phyloP scores from a whole-genome alignment of 345 rosid species.

The Syzygium grande region DNA sequence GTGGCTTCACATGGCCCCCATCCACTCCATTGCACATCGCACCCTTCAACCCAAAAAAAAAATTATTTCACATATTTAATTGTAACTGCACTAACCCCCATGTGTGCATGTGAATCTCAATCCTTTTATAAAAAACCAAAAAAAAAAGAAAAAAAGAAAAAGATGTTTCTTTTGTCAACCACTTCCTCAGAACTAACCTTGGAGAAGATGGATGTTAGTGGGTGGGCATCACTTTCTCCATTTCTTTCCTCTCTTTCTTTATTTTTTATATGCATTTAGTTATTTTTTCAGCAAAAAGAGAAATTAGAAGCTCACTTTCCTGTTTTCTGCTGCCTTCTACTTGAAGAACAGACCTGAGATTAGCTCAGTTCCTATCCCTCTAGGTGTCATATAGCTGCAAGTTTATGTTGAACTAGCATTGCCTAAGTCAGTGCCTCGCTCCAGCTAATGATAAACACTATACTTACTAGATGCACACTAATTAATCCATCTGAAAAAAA shows the following conservation, averaged over 20 bases:
- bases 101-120: constrained; percentile 21
- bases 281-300: neutral
- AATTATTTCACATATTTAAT: neutral
- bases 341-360: neutral
- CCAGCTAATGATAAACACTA: neutral
- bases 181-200: neutral
- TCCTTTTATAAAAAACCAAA: neutral
- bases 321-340: neutral
- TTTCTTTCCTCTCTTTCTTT: neutral
- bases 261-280: neutral
- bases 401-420: neutral
- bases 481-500: neutral
- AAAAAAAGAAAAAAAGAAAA: neutral
- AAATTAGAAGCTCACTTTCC: neutral
- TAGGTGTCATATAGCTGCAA: neutral
- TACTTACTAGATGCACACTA: neutral
- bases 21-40: neutral
- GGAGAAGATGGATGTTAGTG: neutral
- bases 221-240: neutral
- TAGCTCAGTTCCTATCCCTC: neutral
- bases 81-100: neutral
- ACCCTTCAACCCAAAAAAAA: neutral
- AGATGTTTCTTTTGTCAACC: neutral
- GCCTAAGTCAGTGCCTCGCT: neutral
- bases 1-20: constrained; percentile 18